A percentile compares a stretch with the other conserved stretches of the same genome.
Evolutionary conservation across 2,329 filamentous ascomycete genomes (phyloP).

Genomic region (Phialophora tarda): DNA sequence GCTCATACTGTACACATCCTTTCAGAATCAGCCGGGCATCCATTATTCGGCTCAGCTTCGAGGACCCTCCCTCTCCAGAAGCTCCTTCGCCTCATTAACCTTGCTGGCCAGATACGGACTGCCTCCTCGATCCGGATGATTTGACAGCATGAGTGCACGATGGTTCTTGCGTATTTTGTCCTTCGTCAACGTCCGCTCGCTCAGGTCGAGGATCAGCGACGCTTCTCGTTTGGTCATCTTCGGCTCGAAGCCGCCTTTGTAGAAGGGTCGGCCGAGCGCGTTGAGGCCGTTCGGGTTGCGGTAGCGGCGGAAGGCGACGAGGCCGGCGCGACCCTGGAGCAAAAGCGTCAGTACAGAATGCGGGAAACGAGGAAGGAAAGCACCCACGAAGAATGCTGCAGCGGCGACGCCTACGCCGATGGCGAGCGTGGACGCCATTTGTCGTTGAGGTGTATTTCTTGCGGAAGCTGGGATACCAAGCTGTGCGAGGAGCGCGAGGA

Average conservation of each 20-base stretch:
- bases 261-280: conserved; percentile 86
- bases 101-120: conserved; percentile 97
- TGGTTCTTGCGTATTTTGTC: conserved; percentile 96
- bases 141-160: conserved; percentile 92
- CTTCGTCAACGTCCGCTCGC: conserved; percentile 84
- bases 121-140: conserved; percentile 96
- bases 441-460: not conserved
- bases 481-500: not conserved
- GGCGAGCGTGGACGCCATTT: conserved; percentile 52
- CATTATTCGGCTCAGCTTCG: not conserved
- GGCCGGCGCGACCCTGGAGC: conserved; percentile 83
- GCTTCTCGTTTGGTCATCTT: conserved; percentile 95
- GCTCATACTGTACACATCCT: not conserved
- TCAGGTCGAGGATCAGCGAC: conserved; percentile 86
- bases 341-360: conserved; percentile 5
- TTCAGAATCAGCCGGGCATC: not conserved
- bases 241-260: conserved; percentile 97
- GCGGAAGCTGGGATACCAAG: not conserved
- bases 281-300: conserved; percentile 69
- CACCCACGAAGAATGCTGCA: conserved; percentile 78
- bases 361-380: not conserved
- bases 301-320: conserved; percentile 85
- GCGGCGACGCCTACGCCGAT: conserved; percentile 55
- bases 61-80: conserved; percentile 72
- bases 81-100: conserved; percentile 97